Conservation (phyloP, 768 basidiomycete genomes). For the Boletus bicolor region DNA sequence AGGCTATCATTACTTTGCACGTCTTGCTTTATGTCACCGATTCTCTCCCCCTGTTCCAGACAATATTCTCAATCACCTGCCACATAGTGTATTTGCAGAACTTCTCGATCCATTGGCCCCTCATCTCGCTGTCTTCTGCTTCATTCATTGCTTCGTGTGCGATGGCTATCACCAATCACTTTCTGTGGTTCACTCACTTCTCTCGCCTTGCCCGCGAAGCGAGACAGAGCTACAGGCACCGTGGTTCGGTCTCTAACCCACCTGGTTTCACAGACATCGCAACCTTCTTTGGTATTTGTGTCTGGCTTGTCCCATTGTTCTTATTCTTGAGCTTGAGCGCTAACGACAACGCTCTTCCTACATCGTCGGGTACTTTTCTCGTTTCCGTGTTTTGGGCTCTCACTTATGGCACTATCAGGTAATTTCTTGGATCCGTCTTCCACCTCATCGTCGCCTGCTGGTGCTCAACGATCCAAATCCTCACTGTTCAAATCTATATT, state of each 20-base stretch:
- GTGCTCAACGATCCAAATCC: conserved; percentile 43
- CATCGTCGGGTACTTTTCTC: conserved; percentile 46
- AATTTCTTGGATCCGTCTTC: conserved; percentile 22
- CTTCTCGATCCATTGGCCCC: conserved; percentile 86
- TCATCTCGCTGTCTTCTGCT: conserved; percentile 84
- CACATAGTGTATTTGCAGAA: conserved; percentile 92
- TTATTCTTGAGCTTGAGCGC: conserved; percentile 94
- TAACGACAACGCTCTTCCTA: conserved; percentile 93
- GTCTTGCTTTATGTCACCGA: conserved; percentile 75
- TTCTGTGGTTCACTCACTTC: conserved; percentile 97
- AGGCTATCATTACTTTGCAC: conserved; percentile 82
- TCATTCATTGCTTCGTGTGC: conserved; percentile 84
- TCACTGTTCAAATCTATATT: conserved; percentile 71
- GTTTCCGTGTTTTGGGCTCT: background rate
- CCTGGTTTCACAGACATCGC: conserved; percentile 71
- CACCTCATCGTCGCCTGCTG: conserved; percentile 19
- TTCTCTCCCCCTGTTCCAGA: conserved; percentile 71
- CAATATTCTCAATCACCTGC: conserved; percentile 74
- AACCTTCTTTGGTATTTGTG: conserved; percentile 79
- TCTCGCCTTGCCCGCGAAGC: conserved; percentile 66
- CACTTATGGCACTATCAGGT: conserved; percentile 9
- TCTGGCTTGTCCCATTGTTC: conserved; percentile 90
- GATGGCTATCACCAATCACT: conserved; percentile 87
- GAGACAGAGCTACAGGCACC: conserved; percentile 47
- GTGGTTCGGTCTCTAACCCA: conserved; percentile 30